Percentiles rank a stretch among this genome's conserved stretches.
Evolutionary conservation across 345 rosid genomes (phyloP).

Genomic region (Eucalyptus erythrocorys): DNA sequence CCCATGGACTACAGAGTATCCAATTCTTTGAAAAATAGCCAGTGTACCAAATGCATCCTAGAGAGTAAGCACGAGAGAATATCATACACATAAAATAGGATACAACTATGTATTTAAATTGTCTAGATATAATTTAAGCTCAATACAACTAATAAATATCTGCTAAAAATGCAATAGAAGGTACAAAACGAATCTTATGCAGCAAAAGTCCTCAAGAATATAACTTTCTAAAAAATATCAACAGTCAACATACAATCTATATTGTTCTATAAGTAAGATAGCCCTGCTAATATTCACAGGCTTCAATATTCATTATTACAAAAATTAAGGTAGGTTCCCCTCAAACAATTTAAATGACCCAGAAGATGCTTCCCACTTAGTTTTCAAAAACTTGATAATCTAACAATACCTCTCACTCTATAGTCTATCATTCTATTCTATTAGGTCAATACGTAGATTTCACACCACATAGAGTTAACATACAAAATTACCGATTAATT

Average conservation of each 20-base stretch:
- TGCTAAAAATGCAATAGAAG: neutral
- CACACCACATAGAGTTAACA: neutral
- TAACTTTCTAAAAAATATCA: neutral
- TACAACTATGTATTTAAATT: neutral
- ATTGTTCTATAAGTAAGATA: neutral
- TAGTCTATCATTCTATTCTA: neutral
- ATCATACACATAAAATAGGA: neutral
- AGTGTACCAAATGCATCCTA: neutral
- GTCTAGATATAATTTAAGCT: neutral
- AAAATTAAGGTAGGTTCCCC: neutral
- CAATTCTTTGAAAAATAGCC: neutral
- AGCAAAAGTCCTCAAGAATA: neutral
- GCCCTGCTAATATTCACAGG: neutral
- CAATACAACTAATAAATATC: neutral
- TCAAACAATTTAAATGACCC: neutral
- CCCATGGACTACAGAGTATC: neutral
- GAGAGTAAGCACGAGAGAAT: neutral
- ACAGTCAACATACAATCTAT: neutral
- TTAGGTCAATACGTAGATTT: neutral
- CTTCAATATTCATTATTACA: neutral
- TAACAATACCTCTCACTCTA: neutral
- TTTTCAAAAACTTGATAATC: neutral
- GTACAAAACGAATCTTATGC: neutral
- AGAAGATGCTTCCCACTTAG: neutral
- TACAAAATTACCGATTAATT: neutral